Evolutionary conservation across 768 basidiomycete species (phyloP), one percentile per base, ranked within the genome.

Genomic region (Jaapia argillacea): DNA sequence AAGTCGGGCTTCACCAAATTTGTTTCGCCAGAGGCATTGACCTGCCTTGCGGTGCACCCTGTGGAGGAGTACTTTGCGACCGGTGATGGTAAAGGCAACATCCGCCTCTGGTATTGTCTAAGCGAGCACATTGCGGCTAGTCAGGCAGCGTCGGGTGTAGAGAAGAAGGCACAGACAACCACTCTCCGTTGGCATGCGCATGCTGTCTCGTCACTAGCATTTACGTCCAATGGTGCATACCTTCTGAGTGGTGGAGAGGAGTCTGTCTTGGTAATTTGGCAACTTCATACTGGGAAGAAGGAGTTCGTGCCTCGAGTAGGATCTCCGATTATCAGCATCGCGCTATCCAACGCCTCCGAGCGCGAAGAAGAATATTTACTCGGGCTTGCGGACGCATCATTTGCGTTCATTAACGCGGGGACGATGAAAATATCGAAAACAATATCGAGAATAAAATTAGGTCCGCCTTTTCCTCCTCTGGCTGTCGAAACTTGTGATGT

Each of bases 161-260:
- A 85, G 60, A 87, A 83, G 60, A 79, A 76, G 45, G 76, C 90
- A 1, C 85, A 88, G 54, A 93, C 90, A 1, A 81, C 87, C 3
- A 74, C 79, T 4, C 63, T 97, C 41, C 94, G 97, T 62, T 99
- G 96, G 96, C 96, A 99, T 57, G 86, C 94, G 2, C 94, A 98
- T 58, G 77, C 90, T 3, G 87, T 98, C 14, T 80, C 85, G 3
- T 82, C 89, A 1, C 59, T 99, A 22, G 69, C 80, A 0, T 99
- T 98, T 60, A 87, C 91, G 0, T 63, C 81, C 10, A 92, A 94
- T 51, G 96, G 96, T 10, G 84, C 90, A 5, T 94, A 96, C 59
- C 63, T 99, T 14, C 64, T 98, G 39, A 93, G 87, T 47, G 94
- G 91, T 48, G 96, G 96, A 36, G 90, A 96, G 60, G 96, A 98